phyloP scores from a whole-genome alignment of 495 filamentous ascomycete genomes.

The Penicillium verhagenii region DNA sequence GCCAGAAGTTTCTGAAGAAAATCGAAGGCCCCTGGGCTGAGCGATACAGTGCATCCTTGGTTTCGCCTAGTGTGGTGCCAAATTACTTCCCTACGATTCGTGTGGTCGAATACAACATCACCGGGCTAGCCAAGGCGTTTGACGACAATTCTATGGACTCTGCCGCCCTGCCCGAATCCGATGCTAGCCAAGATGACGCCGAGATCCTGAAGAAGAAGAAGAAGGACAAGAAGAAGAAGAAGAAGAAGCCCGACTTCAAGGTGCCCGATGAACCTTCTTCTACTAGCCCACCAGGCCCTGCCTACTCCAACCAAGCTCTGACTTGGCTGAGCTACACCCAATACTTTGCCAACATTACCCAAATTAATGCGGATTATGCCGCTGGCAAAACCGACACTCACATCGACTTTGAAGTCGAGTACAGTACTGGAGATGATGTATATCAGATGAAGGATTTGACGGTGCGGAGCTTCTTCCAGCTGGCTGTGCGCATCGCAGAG shows the following conservation, averaged over 20 bases:
- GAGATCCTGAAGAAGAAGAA: constrained; percentile 49
- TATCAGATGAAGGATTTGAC: constrained; percentile 83
- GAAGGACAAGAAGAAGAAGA: constrained; percentile 51
- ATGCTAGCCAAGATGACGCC: neutral
- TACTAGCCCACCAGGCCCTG: constrained; percentile 77
- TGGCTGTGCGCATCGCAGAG: constrained; percentile 76
- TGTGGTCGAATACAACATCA: constrained; percentile 90
- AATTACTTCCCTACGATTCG: constrained; percentile 89
- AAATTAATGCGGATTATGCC: constrained; percentile 68
- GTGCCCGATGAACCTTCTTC: constrained; percentile 72
- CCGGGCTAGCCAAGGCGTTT: constrained; percentile 62
- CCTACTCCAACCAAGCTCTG: constrained; percentile 83
- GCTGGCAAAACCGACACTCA: constrained; percentile 42
- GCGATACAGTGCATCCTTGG: constrained; percentile 75
- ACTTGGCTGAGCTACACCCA: constrained; percentile 78
- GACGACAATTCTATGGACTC: constrained; percentile 25
- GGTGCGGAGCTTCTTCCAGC: constrained; percentile 72
- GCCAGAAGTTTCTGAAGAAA: constrained; percentile 57
- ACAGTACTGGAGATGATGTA: constrained; percentile 72
- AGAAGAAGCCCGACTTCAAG: constrained; percentile 59
- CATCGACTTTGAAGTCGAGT: constrained; percentile 81
- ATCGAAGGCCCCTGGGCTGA: constrained; percentile 81
- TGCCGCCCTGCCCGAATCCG: neutral
- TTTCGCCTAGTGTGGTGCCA: constrained; percentile 84
- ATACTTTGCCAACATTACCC: constrained; percentile 89